phyloP scores from a whole-genome alignment of 495 filamentous ascomycete genomes.

The Podospora appendiculata region DNA sequence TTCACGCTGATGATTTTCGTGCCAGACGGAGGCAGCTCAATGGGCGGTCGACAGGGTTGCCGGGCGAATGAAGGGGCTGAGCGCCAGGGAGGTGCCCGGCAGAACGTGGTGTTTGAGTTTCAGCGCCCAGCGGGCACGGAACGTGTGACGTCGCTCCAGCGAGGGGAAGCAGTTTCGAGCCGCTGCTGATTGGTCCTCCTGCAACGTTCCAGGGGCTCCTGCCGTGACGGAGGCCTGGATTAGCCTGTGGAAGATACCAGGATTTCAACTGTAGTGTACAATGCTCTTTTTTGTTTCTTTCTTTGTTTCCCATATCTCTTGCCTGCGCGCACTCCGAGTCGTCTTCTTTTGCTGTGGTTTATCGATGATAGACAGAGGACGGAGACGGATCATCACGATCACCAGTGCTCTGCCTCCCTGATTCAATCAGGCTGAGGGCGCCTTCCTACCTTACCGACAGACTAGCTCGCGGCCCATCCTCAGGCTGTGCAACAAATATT shows the following conservation, averaged over 20 bases:
- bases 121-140: neutral
- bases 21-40: constrained; percentile 18
- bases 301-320: neutral
- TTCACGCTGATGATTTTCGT: constrained; percentile 20
- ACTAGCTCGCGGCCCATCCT: too few species aligned
- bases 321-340: neutral
- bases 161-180: neutral
- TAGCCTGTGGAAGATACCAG: neutral
- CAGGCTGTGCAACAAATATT: too few species aligned
- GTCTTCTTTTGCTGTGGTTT: too few species aligned
- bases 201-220: constrained; percentile 9
- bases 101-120: constrained; percentile 19
- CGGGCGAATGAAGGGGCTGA: constrained; percentile 23
- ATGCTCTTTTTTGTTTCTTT: neutral
- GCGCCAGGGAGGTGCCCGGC: constrained; percentile 15
- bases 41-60: constrained; percentile 17
- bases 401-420: too few species aligned
- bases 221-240: too few species aligned
- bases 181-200: constrained; percentile 14
- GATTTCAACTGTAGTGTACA: too few species aligned
- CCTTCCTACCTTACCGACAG: too few species aligned
- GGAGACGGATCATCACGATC: too few species aligned
- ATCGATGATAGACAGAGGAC: too few species aligned
- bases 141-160: constrained; percentile 14
- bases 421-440: too few species aligned